Evolutionary conservation across 2,329 filamentous ascomycete genomes (phyloP).

Genomic region (Aspergillus chevalieri): DNA sequence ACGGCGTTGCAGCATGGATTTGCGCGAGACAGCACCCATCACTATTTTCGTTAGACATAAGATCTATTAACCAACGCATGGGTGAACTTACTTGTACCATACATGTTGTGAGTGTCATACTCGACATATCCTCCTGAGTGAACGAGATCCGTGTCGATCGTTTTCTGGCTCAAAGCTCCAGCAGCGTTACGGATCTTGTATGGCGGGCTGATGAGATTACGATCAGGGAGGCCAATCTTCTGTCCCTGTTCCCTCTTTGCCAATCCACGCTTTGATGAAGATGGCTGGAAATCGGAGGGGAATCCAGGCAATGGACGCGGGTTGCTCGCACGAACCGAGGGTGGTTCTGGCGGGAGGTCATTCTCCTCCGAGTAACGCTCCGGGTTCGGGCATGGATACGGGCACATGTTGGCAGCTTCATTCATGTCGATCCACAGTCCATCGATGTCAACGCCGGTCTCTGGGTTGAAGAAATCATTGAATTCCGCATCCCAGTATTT

Average conservation of each 20-base stretch:
- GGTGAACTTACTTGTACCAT: conserved; percentile 52
- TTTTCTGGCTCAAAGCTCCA: conserved; percentile 48
- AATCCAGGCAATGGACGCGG: conserved; percentile 65
- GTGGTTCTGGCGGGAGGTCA: conserved; percentile 52
- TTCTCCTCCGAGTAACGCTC: conserved; percentile 44
- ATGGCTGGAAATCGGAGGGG: conserved; percentile 60
- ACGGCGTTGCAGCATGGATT: conserved; percentile 61
- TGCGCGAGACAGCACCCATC: conserved; percentile 63
- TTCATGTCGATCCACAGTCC: conserved; percentile 73
- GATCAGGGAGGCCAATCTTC: conserved; percentile 55
- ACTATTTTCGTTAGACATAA: conserved; percentile 29
- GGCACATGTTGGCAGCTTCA: conserved; percentile 50
- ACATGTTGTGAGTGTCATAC: conserved; percentile 73
- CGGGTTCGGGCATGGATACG: conserved; percentile 51
- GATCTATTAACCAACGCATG: too few relatives aligned
- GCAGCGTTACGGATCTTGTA: conserved; percentile 62
- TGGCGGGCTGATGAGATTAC: conserved; percentile 58
- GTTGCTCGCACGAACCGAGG: conserved; percentile 53
- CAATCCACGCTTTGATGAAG: conserved; percentile 9
- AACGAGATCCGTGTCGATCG: conserved; percentile 61
- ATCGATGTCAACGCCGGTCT: conserved; percentile 66
- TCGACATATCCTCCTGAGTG: conserved; percentile 57
- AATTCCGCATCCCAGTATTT: conserved; percentile 68
- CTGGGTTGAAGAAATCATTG: conserved; percentile 55
- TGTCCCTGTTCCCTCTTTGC: conserved; percentile 20